Evolutionary conservation across 495 filamentous ascomycete genomes (phyloP).

Genomic region (Chaetomium tenue): DNA sequence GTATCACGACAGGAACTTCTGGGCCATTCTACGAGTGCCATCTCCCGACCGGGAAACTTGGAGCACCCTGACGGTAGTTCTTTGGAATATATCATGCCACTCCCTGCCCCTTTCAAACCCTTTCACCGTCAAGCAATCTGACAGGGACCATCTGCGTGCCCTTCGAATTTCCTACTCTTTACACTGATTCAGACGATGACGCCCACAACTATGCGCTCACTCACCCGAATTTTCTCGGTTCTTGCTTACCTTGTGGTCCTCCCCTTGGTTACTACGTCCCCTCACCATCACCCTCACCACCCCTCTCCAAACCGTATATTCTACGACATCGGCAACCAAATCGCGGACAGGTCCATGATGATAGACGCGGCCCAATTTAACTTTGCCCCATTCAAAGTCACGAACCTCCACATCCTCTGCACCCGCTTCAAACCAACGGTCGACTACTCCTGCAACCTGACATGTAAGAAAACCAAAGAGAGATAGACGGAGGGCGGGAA

Average conservation of each 20-base stretch:
- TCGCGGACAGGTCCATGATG: not conserved
- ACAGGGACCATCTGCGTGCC: not conserved
- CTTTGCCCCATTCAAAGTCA: constrained; percentile 17
- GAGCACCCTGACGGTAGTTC: not conserved
- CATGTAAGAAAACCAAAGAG: constrained; percentile 10
- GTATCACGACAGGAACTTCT: not conserved
- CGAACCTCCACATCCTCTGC: constrained; percentile 15
- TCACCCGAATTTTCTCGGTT: not conserved
- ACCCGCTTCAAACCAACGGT: not conserved
- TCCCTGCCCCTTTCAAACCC: not conserved
- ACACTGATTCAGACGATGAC: too few relatives aligned
- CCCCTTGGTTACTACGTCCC: not conserved
- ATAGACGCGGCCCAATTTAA: constrained; percentile 16
- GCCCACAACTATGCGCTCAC: not conserved
- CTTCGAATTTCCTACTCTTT: not conserved
- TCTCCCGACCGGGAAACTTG: not conserved
- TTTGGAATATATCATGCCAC: not conserved
- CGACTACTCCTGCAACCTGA: constrained; percentile 17
- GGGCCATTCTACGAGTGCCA: not conserved
- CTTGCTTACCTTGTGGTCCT: not conserved
- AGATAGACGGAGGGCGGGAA: too few relatives aligned
- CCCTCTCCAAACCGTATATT: not conserved
- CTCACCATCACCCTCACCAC: too few relatives aligned
- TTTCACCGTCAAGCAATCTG: not conserved
- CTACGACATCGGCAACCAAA: not conserved